These are phyloP conservation scores for Malus hybrid DNA, from an alignment of 331 rosid genomes.

Conservation along the genomic window DNA sequence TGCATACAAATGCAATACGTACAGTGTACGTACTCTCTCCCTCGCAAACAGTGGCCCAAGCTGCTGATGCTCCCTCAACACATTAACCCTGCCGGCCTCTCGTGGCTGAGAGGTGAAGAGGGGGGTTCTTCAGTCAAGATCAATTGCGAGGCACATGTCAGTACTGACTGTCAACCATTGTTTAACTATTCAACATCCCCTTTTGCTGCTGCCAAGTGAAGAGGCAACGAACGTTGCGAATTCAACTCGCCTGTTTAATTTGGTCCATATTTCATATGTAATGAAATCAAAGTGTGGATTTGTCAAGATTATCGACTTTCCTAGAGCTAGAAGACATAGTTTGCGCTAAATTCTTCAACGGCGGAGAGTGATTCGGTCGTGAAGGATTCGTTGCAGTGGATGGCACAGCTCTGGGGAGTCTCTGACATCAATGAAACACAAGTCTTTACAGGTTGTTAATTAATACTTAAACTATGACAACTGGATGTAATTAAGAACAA, in stretches of 20 bases:
- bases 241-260: slow-evolving; percentile 16
- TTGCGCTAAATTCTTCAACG: too few species aligned
- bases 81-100: slow-evolving; percentile 17
- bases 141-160: slow-evolving; percentile 5
- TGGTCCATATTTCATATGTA: too few species aligned
- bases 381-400: too few species aligned
- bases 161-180: neutral
- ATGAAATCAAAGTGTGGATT: too few species aligned
- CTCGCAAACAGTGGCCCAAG: neutral
- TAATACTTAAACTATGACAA: too few species aligned
- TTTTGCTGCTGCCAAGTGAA: slow-evolving; percentile 21
- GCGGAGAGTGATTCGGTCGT: too few species aligned
- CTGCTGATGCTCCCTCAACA: slow-evolving; percentile 12
- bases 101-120: slow-evolving; percentile 17
- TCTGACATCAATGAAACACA: too few species aligned
- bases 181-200: slow-evolving; percentile 10
- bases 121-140: slow-evolving; percentile 11
- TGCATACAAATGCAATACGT: slow-evolving; percentile 10
- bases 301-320: too few species aligned
- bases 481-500: too few species aligned
- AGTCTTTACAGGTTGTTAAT: too few species aligned
- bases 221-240: slow-evolving; percentile 13
- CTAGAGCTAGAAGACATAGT: too few species aligned
- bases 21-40: slow-evolving; percentile 7
- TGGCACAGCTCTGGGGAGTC: too few species aligned